phyloP scores from a whole-genome alignment of 192 early-diverging fungal species.

The Coemansia sp. region DNA sequence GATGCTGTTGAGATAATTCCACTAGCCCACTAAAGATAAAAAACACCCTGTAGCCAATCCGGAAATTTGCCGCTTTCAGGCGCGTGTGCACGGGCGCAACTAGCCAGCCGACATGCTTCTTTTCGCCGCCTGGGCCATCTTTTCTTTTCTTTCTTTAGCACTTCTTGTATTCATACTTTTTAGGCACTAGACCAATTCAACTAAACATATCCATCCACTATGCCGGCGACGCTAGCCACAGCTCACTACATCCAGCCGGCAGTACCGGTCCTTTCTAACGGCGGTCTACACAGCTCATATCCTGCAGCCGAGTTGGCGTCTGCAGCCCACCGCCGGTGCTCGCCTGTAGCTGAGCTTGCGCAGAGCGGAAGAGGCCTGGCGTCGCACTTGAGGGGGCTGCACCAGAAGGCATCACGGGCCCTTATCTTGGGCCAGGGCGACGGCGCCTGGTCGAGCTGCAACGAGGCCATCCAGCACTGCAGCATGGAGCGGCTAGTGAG shows the following conservation, averaged over 20 bases:
- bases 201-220: not conserved
- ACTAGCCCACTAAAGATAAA: slow-evolving; percentile 5
- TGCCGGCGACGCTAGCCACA: slow-evolving; percentile 19
- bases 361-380: slow-evolving; percentile 13
- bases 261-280: not conserved
- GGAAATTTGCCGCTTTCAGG: slow-evolving; percentile 15
- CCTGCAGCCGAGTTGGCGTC: not conserved
- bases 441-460: slow-evolving; percentile 40
- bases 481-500: slow-evolving; percentile 33
- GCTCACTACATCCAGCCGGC: not conserved
- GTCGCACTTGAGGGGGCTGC: slow-evolving; percentile 35
- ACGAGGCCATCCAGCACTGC: slow-evolving; percentile 43
- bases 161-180: not conserved
- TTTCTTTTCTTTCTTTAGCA: not conserved
- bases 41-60: not conserved
- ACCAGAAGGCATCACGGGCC: slow-evolving; percentile 56
- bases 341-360: not conserved
- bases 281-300: not conserved
- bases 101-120: not conserved
- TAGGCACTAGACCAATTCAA: not conserved
- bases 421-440: slow-evolving; percentile 48
- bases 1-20: slow-evolving; percentile 32
- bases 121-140: not conserved
- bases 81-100: not conserved
- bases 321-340: slow-evolving; percentile 2